Evolutionary conservation across 2,329 filamentous ascomycete species (phyloP).

Genomic region (Periconia macrospinosa): DNA sequence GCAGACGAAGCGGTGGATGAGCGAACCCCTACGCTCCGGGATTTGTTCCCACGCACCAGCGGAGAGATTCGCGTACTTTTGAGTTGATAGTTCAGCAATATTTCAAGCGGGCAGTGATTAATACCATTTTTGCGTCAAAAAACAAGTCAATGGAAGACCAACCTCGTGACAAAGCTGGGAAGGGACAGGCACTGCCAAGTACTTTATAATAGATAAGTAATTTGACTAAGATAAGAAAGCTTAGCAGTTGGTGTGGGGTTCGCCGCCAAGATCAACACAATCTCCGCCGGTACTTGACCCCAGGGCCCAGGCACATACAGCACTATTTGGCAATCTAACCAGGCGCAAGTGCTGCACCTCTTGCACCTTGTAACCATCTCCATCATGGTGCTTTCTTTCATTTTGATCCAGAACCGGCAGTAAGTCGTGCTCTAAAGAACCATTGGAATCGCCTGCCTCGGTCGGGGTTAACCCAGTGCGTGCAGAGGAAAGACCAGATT

Average conservation of each 20-base stretch:
- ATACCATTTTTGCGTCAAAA: too few species aligned
- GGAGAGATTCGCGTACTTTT: slow-evolving; percentile 66
- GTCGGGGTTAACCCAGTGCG: slow-evolving; percentile 7
- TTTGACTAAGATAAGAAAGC: too few species aligned
- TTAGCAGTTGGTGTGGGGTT: too few species aligned
- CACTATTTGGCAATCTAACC: too few species aligned
- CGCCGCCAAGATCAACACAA: too few species aligned
- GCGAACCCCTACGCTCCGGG: slow-evolving; percentile 48
- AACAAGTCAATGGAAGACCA: too few species aligned
- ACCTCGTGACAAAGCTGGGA: too few species aligned
- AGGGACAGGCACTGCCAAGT: too few species aligned
- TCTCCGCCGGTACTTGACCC: too few species aligned
- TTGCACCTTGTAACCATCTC: not conserved
- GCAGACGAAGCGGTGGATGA: slow-evolving; percentile 43
- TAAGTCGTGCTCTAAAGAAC: slow-evolving; percentile 43
- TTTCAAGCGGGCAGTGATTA: not conserved
- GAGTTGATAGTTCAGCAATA: slow-evolving; percentile 45
- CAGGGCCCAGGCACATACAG: too few species aligned
- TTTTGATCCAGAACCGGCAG: slow-evolving; percentile 89
- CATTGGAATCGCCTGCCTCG: not conserved
- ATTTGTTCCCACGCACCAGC: slow-evolving; percentile 65
- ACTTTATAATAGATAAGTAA: too few species aligned
- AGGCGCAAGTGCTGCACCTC: not conserved
- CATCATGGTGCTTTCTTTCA: slow-evolving; percentile 75
- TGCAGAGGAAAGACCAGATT: slow-evolving; percentile 93